Conservation (phyloP, 139 green algal genomes). For the Ettlia oleoabundans region DNA sequence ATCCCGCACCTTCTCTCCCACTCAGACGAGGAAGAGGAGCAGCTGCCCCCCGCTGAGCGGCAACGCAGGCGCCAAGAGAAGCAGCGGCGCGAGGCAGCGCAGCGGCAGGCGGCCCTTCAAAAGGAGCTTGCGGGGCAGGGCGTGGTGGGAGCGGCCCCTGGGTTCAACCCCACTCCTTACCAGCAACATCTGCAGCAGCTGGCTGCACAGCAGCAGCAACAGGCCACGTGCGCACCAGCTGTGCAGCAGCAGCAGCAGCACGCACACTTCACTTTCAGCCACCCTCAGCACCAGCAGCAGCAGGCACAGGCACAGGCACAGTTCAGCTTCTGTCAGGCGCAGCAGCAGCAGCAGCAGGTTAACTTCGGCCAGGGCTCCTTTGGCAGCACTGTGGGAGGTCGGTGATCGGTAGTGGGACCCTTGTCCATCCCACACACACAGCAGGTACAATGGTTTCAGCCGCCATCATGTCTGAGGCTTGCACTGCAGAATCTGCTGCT, state of each 20-base stretch:
- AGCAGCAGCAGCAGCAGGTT: neutral
- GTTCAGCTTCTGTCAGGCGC: neutral
- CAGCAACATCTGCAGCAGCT: conserved; percentile 24
- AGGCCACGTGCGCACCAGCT: too few species aligned
- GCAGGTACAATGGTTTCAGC: too few species aligned
- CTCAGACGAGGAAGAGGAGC: conserved; percentile 20
- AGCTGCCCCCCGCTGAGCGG: conserved; percentile 1
- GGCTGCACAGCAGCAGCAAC: neutral
- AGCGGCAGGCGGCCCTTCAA: conserved; percentile 8
- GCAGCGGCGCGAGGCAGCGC: neutral
- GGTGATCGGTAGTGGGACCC: too few species aligned
- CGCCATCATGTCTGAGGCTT: neutral
- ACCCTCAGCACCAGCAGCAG: conserved; percentile 12
- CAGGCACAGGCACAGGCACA: neutral
- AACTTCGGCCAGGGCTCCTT: neutral
- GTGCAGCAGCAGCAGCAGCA: conserved; percentile 4
- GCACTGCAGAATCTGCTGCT: neutral
- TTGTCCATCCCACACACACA: too few species aligned
- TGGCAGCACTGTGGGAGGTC: neutral
- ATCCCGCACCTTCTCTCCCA: conserved; percentile 24
- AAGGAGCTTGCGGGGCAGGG: conserved; percentile 12
- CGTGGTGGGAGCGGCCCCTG: neutral
- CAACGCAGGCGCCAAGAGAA: conserved; percentile 8
- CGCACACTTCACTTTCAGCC: neutral
- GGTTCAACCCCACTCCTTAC: conserved; percentile 25